phyloP scores from a whole-genome alignment of 139 green algal species.

The Chlamydomonas sp. region DNA sequence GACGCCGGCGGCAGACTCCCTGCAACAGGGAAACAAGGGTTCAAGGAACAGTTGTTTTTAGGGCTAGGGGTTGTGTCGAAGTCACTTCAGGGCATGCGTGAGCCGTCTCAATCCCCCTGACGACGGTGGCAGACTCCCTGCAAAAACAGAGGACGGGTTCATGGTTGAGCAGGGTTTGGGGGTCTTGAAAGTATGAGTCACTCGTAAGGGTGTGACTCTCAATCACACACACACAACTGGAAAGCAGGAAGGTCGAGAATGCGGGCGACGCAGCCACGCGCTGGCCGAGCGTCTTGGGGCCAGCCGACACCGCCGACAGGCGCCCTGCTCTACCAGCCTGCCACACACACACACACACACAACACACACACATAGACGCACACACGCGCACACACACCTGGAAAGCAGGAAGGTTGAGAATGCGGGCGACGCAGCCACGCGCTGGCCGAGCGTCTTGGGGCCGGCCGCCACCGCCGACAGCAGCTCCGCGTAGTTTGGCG shows the following conservation, averaged over 20 bases:
- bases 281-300: slow-evolving; percentile 35
- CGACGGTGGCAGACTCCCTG: slow-evolving; percentile 31
- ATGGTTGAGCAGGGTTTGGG: too few relatives aligned
- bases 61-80: too few relatives aligned
- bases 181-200: too few relatives aligned
- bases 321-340: too few relatives aligned
- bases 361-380: too few relatives aligned
- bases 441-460: slow-evolving; percentile 36
- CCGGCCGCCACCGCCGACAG: slow-evolving; percentile 32
- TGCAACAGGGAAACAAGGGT: too few relatives aligned
- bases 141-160: too few relatives aligned
- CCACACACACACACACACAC: too few relatives aligned
- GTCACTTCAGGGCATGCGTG: slow-evolving; percentile 26
- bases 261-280: slow-evolving; percentile 32
- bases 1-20: slow-evolving; percentile 31
- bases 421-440: slow-evolving; percentile 28
- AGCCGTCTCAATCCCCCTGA: slow-evolving; percentile 15
- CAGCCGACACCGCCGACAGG: slow-evolving; percentile 31
- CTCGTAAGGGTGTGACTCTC: too few relatives aligned
- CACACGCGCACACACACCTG: too few relatives aligned
- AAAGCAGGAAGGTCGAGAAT: slow-evolving; percentile 42
- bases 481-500: slow-evolving; percentile 36
- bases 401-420: slow-evolving; percentile 44
- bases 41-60: too few relatives aligned
- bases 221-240: too few relatives aligned